Percentiles rank a stretch among this genome's conserved stretches.
Conservation (phyloP, 2,329 filamentous ascomycete species). For the Fusarium longipes region DNA sequence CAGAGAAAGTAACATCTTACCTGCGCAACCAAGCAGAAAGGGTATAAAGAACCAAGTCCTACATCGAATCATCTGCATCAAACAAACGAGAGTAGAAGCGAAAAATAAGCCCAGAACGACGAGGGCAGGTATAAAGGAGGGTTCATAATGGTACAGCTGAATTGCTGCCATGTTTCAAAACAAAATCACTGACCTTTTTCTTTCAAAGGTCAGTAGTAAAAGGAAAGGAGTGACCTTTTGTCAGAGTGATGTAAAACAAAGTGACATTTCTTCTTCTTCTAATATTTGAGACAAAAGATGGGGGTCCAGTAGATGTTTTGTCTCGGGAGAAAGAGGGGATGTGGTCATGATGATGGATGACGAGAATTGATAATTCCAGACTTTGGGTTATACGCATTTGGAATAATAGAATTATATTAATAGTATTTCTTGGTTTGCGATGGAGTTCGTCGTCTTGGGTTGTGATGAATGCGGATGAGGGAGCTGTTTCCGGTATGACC, state of each 20-base stretch:
- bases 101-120: constrained; percentile 55
- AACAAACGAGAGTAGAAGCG: constrained; percentile 51
- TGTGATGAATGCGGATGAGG: constrained; percentile 17
- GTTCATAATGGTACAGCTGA: constrained; percentile 59
- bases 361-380: background rate
- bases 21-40: constrained; percentile 60
- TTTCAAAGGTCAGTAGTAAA: background rate
- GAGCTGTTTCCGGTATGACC: constrained; percentile 20
- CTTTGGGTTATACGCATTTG: background rate
- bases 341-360: background rate
- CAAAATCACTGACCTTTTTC: background rate
- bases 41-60: constrained; percentile 64
- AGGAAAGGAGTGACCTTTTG: background rate
- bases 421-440: background rate
- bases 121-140: constrained; percentile 55
- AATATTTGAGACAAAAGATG: constrained; percentile 4
- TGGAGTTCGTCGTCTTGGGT: background rate
- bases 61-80: constrained; percentile 53
- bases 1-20: constrained; percentile 46
- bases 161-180: constrained; percentile 10
- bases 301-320: constrained; percentile 5
- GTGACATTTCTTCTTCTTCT: constrained; percentile 9
- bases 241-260: constrained; percentile 5
- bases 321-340: constrained; percentile 1
- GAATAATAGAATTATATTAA: background rate